Conservation (phyloP, 805 yeast species). For the Monosporozyma aerobia region DNA sequence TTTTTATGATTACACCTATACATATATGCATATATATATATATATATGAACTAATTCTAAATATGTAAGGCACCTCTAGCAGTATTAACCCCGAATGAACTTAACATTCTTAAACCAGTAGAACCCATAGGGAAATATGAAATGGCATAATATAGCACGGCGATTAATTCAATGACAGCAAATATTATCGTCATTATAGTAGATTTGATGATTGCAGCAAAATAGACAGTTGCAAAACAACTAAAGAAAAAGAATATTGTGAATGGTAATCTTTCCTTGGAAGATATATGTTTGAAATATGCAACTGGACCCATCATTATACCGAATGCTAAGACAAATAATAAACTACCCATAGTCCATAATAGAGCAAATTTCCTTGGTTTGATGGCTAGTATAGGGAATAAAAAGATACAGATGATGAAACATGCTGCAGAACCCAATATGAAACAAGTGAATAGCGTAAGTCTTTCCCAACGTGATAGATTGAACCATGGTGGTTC, state of each 20-base stretch:
- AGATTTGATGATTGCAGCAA: conserved; percentile 57
- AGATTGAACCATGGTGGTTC: conserved; percentile 73
- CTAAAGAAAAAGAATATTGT: conserved; percentile 74
- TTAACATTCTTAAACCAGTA: conserved; percentile 52
- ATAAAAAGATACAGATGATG: conserved; percentile 66
- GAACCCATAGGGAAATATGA: conserved; percentile 96
- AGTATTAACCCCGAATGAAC: conserved; percentile 48
- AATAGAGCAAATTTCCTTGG: conserved; percentile 85
- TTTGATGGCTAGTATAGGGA: conserved; percentile 81
- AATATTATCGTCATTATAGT: conserved; percentile 69
- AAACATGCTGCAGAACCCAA: conserved; percentile 75
- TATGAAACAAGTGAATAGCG: conserved; percentile 70
- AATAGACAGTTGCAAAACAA: conserved; percentile 67
- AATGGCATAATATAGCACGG: conserved; percentile 82
- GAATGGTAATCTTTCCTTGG: conserved; percentile 71
- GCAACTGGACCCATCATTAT: conserved; percentile 86
- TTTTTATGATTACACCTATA: background rate
- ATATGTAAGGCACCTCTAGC: conserved; percentile 35
- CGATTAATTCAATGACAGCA: conserved; percentile 67
- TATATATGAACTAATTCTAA: conserved; percentile 3
- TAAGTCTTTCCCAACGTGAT: conserved; percentile 69
- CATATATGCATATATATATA: background rate
- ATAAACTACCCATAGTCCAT: conserved; percentile 86
- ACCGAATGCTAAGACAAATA: conserved; percentile 85
- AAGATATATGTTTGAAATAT: conserved; percentile 62